Evolutionary conservation across 2,329 filamentous ascomycete species (phyloP).

Genomic region (Fusarium haematococcum): DNA sequence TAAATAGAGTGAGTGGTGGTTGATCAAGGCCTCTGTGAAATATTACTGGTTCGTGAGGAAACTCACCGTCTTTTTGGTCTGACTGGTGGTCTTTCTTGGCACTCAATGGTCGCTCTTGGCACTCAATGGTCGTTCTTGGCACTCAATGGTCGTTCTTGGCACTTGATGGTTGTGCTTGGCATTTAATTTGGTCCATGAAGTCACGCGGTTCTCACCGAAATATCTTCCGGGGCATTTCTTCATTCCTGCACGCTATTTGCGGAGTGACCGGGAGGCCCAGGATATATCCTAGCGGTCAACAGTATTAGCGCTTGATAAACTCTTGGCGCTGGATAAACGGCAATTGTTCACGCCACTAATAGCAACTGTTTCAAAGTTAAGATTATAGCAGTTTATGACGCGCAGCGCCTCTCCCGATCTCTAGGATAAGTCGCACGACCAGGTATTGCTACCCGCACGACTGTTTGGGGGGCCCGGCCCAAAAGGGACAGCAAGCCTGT

Average conservation of each 20-base stretch:
- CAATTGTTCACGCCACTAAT: background rate
- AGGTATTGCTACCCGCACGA: background rate
- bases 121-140: background rate
- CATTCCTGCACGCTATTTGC: background rate
- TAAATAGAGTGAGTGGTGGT: constrained; percentile 7
- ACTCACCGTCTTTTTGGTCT: background rate
- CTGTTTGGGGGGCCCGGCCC: background rate
- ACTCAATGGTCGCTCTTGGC: background rate
- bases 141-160: background rate
- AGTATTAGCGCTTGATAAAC: background rate
- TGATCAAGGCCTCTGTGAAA: constrained; percentile 7
- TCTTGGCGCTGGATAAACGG: constrained; percentile 1
- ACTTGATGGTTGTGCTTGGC: background rate
- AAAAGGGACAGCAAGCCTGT: constrained; percentile 4
- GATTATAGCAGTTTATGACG: background rate
- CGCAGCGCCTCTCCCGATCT: background rate
- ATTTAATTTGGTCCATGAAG: background rate
- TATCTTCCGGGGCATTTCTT: background rate
- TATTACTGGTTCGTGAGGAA: background rate
- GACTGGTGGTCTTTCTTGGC: background rate
- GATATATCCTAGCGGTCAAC: background rate
- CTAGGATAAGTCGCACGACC: background rate
- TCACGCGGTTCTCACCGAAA: background rate
- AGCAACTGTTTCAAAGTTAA: background rate
- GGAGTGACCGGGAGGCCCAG: background rate